phyloP scores from a whole-genome alignment of 1,284 basidiomycete species.

The Microbotryomycetes sp. region DNA sequence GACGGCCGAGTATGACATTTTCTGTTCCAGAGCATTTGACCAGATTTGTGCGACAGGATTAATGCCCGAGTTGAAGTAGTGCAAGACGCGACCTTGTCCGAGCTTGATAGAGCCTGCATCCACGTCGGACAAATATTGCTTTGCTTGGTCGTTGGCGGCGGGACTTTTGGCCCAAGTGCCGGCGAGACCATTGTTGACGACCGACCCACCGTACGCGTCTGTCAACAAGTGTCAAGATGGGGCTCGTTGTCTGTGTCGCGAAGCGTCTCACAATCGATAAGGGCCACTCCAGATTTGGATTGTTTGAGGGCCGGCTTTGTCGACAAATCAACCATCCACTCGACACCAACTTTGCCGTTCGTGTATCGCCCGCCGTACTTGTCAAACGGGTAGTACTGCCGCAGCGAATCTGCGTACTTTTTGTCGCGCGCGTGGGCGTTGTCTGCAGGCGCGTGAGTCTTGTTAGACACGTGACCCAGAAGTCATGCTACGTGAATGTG shows the following conservation, averaged over 20 bases:
- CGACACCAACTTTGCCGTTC: constrained; percentile 26
- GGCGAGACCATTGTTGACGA: constrained; percentile 18
- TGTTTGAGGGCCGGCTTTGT: constrained; percentile 6
- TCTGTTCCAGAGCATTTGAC: constrained; percentile 7
- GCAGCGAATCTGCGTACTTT: constrained; percentile 3
- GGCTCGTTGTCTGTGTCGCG: neutral
- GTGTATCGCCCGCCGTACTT: constrained; percentile 17
- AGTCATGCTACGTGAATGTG: neutral
- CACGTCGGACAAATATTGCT: constrained; percentile 16
- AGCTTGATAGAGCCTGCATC: neutral
- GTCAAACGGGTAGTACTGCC: constrained; percentile 19
- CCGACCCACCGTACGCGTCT: constrained; percentile 28
- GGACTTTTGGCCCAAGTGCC: constrained; percentile 11
- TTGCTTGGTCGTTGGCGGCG: constrained; percentile 18
- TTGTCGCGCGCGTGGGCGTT: constrained; percentile 17
- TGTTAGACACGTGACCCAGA: neutral
- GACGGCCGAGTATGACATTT: constrained; percentile 1
- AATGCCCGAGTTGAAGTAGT: constrained; percentile 29
- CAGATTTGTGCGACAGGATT: constrained; percentile 25
- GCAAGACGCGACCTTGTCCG: constrained; percentile 15
- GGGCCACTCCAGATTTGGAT: neutral
- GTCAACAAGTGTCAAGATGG: neutral
- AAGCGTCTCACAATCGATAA: constrained; percentile 15
- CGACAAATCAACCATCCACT: constrained; percentile 15
- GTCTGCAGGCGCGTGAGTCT: constrained; percentile 1